Base-by-base conservation (phyloP, 2,329 filamentous ascomycete genomes). In the Fusarium sp. region DNA sequence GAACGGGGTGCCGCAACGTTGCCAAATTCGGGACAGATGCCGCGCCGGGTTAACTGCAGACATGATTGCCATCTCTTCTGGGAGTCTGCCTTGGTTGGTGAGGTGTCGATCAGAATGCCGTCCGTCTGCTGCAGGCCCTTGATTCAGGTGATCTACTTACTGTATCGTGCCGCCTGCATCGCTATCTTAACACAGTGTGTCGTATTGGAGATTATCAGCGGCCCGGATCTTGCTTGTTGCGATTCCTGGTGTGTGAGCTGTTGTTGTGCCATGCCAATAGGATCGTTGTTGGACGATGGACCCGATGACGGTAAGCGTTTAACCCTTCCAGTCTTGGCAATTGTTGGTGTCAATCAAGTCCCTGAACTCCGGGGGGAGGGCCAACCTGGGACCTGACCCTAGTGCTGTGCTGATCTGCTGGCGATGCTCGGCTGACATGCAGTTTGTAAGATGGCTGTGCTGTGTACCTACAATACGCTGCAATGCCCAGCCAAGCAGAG, bases 361-460 rank as follows among this genome's bases (percentile, higher is more conserved):
- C 67, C 71, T 66, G 68, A 72, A 69, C 49, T 60, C 67, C 13
- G 31, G 45, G 47, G 47, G 31, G 48, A 12, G 15, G 28, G 28
- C 28, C 48, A 70, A 69, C 48, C 48, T 70, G 66, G 71, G 60
- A 69, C 72, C 72, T 75, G 72, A 57, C 55, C 48, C 63, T 74
- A 55, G 63, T 47, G 47, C 60, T 66, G 51, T 70, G 66, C 42
- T 72, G 71, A 72, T 74, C 71, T 69, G 67, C 66, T 74, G 67
- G 71, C 60, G 58, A 72, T 72, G 71, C 63, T 74, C 67, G 45
- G 72, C 71, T 74, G 72, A 74, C 72, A 74, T 72, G 71, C 68
- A 69, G 59, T 52, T 61, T 38, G 33, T 20, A 54, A 51, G 48
- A 70, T 74, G 71, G 72, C 71, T 72, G 71, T 73, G 72, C 67